phyloP scores from a whole-genome alignment of 345 rosid species.

The Aquilaria sinensis region DNA sequence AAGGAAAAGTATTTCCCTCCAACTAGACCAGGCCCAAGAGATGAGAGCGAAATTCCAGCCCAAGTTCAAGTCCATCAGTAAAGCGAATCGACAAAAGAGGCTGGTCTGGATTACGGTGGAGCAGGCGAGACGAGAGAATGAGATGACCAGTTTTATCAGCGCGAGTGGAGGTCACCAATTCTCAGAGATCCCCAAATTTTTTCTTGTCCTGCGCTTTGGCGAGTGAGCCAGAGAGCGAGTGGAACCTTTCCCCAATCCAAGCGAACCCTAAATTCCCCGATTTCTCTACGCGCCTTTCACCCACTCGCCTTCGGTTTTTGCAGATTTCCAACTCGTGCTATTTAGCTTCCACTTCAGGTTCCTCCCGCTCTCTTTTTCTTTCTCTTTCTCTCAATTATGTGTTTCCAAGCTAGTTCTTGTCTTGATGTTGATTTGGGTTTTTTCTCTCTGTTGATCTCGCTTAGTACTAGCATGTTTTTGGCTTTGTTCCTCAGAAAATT shows the following conservation, averaged over 20 bases:
- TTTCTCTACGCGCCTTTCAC: conserved; percentile 16
- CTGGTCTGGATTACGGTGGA: no score
- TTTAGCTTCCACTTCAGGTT: conserved; percentile 16
- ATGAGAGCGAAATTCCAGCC: no score
- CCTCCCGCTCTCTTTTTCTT: not conserved
- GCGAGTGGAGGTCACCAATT: conserved; percentile 13
- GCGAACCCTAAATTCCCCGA: conserved; percentile 13
- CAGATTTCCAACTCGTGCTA: conserved; percentile 10
- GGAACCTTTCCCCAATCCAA: not conserved
- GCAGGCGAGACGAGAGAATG: no score
- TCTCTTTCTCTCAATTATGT: not conserved
- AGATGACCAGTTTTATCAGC: no score
- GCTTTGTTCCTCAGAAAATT: not conserved
- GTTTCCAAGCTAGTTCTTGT: no score
- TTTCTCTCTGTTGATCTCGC: not conserved
- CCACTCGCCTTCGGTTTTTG: conserved; percentile 17
- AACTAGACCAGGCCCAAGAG: no score
- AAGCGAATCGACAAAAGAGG: no score
- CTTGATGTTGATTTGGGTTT: not conserved
- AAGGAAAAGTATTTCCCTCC: no score
- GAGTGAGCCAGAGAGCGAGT: conserved; percentile 17
- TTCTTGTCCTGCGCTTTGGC: conserved; percentile 2
- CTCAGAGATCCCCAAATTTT: conserved; percentile 12
- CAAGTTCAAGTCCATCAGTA: no score
- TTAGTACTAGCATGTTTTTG: not conserved